Evolutionary conservation across 306 rosid species (phyloP).

Genomic region (Rubus parviflorus): DNA sequence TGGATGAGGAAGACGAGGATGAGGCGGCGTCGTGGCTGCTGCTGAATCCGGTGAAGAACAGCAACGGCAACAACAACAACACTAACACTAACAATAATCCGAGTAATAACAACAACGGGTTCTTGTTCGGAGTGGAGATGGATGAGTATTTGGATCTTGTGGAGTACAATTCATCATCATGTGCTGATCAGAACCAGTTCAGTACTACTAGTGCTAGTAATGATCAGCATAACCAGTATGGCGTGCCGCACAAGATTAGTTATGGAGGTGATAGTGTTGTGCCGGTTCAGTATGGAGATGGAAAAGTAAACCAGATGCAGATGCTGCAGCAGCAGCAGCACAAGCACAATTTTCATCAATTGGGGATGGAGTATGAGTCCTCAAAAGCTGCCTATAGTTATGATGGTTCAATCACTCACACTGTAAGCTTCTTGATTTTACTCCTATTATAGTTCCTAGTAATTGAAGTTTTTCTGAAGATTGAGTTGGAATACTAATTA

Average conservation of each 20-base stretch:
- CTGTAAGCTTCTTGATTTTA: conserved; percentile 38
- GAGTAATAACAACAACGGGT: conserved; percentile 39
- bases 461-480: neutral
- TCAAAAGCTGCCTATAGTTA: conserved; percentile 55
- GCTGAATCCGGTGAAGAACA: conserved; percentile 56
- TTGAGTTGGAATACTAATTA: neutral
- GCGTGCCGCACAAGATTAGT: conserved; percentile 41
- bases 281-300: conserved; percentile 56
- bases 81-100: conserved; percentile 23
- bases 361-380: conserved; percentile 62
- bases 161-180: conserved; percentile 50
- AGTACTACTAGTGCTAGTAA: conserved; percentile 20
- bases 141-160: conserved; percentile 86
- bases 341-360: conserved; percentile 51
- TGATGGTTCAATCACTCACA: conserved; percentile 60
- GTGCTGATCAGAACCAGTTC: conserved; percentile 35
- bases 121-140: conserved; percentile 64
- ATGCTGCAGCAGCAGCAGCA: conserved; percentile 37
- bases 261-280: conserved; percentile 74
- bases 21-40: conserved; percentile 92
- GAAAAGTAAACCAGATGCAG: conserved; percentile 22
- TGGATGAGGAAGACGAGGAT: conserved; percentile 57
- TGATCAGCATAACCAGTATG: conserved; percentile 23
- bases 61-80: neutral
- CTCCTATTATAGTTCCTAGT: neutral